Base-by-base conservation (phyloP, 495 filamentous ascomycete genomes). In the Neurospora tetraspora region DNA sequence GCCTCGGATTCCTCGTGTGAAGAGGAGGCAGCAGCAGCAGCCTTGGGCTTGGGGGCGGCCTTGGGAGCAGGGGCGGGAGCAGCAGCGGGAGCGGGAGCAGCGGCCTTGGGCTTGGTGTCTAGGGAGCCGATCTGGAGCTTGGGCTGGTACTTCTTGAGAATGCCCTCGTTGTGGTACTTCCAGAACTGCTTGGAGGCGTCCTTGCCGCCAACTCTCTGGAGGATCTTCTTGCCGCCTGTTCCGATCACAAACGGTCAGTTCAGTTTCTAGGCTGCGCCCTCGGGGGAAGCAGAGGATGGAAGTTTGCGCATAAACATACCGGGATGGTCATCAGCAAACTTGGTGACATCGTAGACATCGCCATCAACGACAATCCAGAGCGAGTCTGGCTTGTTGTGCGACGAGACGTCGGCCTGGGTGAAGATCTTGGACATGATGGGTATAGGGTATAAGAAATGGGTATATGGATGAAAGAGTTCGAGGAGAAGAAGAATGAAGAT, bases 141-240 rank as follows among this genome's bases (percentile, higher is more conserved):
- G 37, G 88, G 82, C 84, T 96, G 91, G 87, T 94, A 98, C 81
- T 98, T 99, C 85, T 98, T 98, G 76, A 98, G 87, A 75, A 98
- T 93, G 71, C 91, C 88, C 77, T 88, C 86, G 77, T 97, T 99
- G 86, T 99, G 96, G 81, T 99, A 98, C 83, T 98, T 99, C 96
- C 96, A 99, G 86, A 99, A 99, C 80, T 97, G 96, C 82, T 96
- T 95, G 36, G 93, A 94, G 20, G 96, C 96, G 76, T 99, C 96
- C 81, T 98, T 99, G 76, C 96, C 96, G 65, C 90, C 96, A 18
- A 98, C 94, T 72, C 95, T 86, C 77, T 93, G 90, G 71, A 99
- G 90, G 81, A 99, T 99, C 85, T 98, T 99, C 89, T 98, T 97
- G 77, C 96, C 95, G 82, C 94, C 93, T 91, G 78, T 69, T 75